These are phyloP conservation scores for Thalassiosira mediterranea DNA, from an alignment of 352 stramenopile genomes.

Conservation along the genomic window DNA sequence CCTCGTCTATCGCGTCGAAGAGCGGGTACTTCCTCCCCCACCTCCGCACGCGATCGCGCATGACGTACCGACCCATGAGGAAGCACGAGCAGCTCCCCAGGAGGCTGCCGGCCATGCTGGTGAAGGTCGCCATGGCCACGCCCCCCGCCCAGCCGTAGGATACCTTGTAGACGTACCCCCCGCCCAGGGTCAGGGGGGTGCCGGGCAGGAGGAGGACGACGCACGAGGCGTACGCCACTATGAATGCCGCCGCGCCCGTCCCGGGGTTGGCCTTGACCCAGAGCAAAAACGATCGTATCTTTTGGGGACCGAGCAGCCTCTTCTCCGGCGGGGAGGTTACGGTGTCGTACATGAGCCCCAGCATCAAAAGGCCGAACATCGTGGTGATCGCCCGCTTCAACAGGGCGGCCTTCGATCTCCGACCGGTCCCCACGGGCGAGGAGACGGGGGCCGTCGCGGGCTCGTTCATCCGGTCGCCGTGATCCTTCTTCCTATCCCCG, in stretches of 20 bases:
- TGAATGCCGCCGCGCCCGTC: conserved; percentile 37
- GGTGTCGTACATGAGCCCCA: conserved; percentile 31
- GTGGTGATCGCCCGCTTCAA: too few relatives aligned
- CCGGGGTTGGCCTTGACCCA: conserved; percentile 50
- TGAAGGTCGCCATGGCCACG: conserved; percentile 54
- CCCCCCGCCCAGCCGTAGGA: conserved; percentile 75
- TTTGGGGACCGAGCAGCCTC: conserved; percentile 14
- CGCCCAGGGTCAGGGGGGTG: conserved; percentile 60
- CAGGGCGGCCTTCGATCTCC: too few relatives aligned
- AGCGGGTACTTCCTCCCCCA: conserved; percentile 59
- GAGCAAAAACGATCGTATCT: conserved; percentile 41
- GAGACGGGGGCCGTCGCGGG: too few relatives aligned
- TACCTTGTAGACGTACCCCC: conserved; percentile 80
- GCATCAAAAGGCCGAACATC: too few relatives aligned
- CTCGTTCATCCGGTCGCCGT: too few relatives aligned
- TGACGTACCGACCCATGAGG: conserved; percentile 74
- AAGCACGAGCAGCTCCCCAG: conserved; percentile 72
- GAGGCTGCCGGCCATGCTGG: conserved; percentile 60
- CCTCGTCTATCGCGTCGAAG: conserved; percentile 43
- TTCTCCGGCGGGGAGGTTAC: conserved; percentile 21
- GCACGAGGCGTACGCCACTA: conserved; percentile 36
- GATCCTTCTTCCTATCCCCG: too few relatives aligned
- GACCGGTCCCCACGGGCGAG: too few relatives aligned
- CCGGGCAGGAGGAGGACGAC: conserved; percentile 42
- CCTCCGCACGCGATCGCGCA: conserved; percentile 67